phyloP scores from a whole-genome alignment of 2,329 filamentous ascomycete species.

The Alternaria angustiovoidea region DNA sequence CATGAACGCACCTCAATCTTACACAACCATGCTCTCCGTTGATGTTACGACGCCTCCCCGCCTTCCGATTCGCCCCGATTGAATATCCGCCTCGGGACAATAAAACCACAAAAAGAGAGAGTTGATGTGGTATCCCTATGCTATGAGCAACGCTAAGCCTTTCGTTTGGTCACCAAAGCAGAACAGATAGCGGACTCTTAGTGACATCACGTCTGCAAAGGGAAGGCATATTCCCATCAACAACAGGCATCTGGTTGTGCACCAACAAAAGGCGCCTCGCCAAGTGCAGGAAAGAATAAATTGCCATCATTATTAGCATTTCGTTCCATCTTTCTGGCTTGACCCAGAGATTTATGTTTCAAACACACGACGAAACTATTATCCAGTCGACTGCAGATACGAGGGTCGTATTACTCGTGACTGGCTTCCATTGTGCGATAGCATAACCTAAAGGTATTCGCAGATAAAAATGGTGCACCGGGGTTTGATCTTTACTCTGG shows the following conservation, averaged over 20 bases:
- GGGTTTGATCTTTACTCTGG: background rate
- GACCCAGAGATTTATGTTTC: background rate
- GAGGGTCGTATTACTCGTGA: background rate
- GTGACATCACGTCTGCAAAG: background rate
- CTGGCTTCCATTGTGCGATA: background rate
- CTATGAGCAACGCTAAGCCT: background rate
- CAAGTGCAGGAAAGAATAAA: background rate
- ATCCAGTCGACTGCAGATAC: background rate
- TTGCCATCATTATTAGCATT: background rate
- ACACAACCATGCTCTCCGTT: background rate
- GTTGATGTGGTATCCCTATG: background rate
- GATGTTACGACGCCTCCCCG: background rate
- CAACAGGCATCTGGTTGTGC: too few species aligned
- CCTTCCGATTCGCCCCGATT: constrained; percentile 1
- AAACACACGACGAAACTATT: background rate
- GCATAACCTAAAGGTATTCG: background rate
- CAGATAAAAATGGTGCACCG: background rate
- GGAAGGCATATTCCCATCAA: background rate
- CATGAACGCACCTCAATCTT: background rate
- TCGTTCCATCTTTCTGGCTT: background rate
- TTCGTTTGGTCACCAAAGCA: background rate
- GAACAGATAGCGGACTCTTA: background rate
- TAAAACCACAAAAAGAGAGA: background rate
- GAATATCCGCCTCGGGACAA: background rate
- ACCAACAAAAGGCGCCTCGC: background rate